Evolutionary conservation across 2,329 filamentous ascomycete genomes (phyloP).

Genomic region (Chaetomium olivaceum): DNA sequence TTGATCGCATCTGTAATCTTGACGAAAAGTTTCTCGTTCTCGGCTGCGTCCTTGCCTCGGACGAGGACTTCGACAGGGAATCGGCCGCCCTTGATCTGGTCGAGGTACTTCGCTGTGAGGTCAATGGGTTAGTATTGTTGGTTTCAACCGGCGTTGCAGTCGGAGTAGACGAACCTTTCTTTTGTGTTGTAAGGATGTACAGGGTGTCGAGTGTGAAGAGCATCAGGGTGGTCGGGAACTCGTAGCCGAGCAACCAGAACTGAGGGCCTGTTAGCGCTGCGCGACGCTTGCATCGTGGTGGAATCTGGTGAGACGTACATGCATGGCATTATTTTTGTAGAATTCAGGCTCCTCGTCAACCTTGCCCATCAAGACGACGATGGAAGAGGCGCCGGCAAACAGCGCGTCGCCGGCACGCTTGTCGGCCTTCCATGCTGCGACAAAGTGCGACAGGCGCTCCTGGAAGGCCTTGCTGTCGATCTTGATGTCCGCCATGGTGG

Average conservation of each 20-base stretch:
- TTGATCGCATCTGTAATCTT: constrained; percentile 86
- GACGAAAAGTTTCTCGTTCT: constrained; percentile 87
- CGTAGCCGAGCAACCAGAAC: constrained; percentile 99
- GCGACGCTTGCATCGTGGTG: constrained; percentile 4
- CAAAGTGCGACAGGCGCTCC: constrained; percentile 83
- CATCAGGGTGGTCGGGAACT: constrained; percentile 95
- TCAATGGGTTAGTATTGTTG: constrained; percentile 36
- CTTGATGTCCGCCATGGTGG: constrained; percentile 76
- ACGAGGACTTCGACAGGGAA: constrained; percentile 90
- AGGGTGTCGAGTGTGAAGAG: constrained; percentile 85
- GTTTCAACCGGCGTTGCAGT: neutral
- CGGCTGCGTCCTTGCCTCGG: constrained; percentile 84
- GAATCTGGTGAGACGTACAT: constrained; percentile 61
- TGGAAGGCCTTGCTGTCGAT: constrained; percentile 95
- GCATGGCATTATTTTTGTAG: constrained; percentile 94
- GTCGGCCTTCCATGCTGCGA: constrained; percentile 94
- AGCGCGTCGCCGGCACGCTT: constrained; percentile 82
- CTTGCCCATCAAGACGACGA: constrained; percentile 92
- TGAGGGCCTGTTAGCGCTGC: constrained; percentile 43
- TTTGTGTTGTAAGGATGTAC: constrained; percentile 92
- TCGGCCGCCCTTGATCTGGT: constrained; percentile 87
- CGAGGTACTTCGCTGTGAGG: constrained; percentile 78
- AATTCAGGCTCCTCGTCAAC: constrained; percentile 76
- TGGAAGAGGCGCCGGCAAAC: constrained; percentile 83
- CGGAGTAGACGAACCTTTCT: constrained; percentile 69